Percentiles rank a stretch among this genome's conserved stretches.
phyloP scores from a whole-genome alignment of 2,329 filamentous ascomycete genomes.

The Blastomyces emzantsi region DNA sequence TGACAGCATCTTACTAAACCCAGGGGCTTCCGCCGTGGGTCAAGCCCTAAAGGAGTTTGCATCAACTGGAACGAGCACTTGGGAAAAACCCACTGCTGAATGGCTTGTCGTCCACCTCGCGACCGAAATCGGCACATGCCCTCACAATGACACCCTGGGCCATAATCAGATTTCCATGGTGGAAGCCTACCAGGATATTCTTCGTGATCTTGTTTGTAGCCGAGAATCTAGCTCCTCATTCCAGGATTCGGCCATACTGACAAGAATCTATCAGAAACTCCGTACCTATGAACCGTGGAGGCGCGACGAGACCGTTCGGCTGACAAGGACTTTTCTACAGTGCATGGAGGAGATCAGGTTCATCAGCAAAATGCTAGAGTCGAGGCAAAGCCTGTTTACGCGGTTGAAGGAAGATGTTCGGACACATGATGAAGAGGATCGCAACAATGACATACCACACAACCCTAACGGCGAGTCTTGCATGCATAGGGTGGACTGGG shows the following conservation, averaged over 20 bases:
- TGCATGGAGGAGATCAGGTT: slow-evolving; percentile 7
- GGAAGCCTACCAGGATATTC: slow-evolving; percentile 8
- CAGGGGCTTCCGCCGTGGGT: slow-evolving; percentile 4
- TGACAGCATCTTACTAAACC: neutral
- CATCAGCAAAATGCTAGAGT: slow-evolving; percentile 1
- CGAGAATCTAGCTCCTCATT: neutral
- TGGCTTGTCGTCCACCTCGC: slow-evolving; percentile 5
- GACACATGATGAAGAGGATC: slow-evolving; percentile 3
- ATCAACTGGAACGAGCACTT: slow-evolving; percentile 4
- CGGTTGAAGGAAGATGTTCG: neutral
- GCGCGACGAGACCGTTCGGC: slow-evolving; percentile 7
- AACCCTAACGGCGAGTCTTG: slow-evolving; percentile 3
- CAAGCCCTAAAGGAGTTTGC: neutral
- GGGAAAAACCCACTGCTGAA: slow-evolving; percentile 7
- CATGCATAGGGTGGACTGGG: slow-evolving; percentile 3
- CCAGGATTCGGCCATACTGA: slow-evolving; percentile 1
- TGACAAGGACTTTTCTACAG: slow-evolving; percentile 6
- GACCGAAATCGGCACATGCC: slow-evolving; percentile 5
- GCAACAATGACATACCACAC: neutral
- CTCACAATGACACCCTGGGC: slow-evolving; percentile 7
- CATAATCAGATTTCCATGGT: slow-evolving; percentile 5
- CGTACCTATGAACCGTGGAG: slow-evolving; percentile 7
- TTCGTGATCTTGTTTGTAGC: slow-evolving; percentile 9
- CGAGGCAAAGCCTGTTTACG: slow-evolving; percentile 2
- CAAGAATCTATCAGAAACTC: slow-evolving; percentile 4